phyloP scores from a whole-genome alignment of 305 asterid species.

The Fraxinus angustifolia region DNA sequence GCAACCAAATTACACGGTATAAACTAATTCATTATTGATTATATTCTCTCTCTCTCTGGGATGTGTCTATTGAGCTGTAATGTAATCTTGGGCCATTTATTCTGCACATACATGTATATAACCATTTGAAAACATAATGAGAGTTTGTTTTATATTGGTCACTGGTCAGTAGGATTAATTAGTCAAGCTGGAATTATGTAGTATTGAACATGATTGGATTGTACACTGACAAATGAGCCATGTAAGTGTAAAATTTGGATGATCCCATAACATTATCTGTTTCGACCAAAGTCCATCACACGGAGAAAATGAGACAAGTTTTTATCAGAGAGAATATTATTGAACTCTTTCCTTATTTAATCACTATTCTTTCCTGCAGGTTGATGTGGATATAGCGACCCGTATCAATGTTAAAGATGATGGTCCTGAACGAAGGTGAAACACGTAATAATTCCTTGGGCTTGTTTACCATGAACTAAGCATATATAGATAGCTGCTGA shows the following conservation, averaged over 20 bases:
- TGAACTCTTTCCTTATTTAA: not conserved
- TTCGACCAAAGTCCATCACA: not conserved
- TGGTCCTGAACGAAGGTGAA: conserved; percentile 71
- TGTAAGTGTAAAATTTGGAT: not conserved
- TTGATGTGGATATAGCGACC: conserved; percentile 78
- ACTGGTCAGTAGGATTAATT: not conserved
- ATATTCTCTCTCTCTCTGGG: not conserved
- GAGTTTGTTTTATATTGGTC: not conserved
- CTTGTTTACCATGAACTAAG: not conserved
- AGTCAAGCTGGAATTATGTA: not conserved
- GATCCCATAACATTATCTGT: not conserved
- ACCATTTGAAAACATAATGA: not conserved
- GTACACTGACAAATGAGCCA: not conserved
- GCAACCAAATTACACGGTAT: conserved; percentile 60
- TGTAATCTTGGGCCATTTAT: not conserved
- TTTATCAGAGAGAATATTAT: not conserved
- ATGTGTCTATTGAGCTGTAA: not conserved
- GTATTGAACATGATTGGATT: not conserved
- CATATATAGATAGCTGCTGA: not conserved
- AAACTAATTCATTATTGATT: not conserved
- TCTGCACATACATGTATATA: not conserved
- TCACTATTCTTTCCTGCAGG: conserved; percentile 33
- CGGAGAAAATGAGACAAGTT: not conserved
- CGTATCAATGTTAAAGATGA: conserved; percentile 67
- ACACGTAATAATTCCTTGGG: not conserved